phyloP scores from a whole-genome alignment of 768 basidiomycete species.

The Lentinus tigrinus region DNA sequence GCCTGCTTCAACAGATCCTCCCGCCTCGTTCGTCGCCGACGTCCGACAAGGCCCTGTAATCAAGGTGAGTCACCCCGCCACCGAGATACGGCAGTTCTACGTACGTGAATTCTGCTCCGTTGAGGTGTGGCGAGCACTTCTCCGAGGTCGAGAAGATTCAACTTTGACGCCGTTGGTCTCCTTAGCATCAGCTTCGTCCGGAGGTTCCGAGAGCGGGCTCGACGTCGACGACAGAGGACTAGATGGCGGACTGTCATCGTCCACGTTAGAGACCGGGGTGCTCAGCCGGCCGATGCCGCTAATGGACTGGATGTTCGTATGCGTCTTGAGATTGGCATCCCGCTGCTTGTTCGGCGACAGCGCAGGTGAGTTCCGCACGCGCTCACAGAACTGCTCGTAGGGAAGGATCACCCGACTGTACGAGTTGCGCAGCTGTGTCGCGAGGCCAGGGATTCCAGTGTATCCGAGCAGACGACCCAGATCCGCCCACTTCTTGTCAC shows the following conservation, averaged over 20 bases:
- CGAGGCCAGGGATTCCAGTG: conserved; percentile 76
- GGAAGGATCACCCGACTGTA: conserved; percentile 91
- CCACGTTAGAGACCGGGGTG: conserved; percentile 24
- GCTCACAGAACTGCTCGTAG: conserved; percentile 88
- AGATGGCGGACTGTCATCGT: conserved; percentile 59
- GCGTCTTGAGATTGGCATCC: conserved; percentile 54
- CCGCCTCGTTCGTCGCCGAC: conserved; percentile 6
- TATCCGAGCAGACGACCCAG: conserved; percentile 83
- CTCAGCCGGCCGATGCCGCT: conserved; percentile 37
- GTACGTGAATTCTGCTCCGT: conserved; percentile 43
- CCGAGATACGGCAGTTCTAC: conserved; percentile 6
- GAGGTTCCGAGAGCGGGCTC: conserved; percentile 76
- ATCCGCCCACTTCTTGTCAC: conserved; percentile 84
- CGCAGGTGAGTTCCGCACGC: conserved; percentile 64
- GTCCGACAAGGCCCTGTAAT: conserved; percentile 10
- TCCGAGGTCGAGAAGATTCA: conserved; percentile 39
- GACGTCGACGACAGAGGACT: conserved; percentile 79
- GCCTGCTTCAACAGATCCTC: neutral
- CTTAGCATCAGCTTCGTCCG: conserved; percentile 69
- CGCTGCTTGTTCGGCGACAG: conserved; percentile 43
- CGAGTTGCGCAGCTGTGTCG: conserved; percentile 85
- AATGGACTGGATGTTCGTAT: conserved; percentile 44
- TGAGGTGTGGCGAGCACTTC: conserved; percentile 51
- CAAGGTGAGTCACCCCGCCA: neutral
- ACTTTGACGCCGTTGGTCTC: conserved; percentile 46